Evolutionary conservation across 371 early-diverging fungal genomes (phyloP), one percentile per base, ranked within the genome.

Genomic region (Actinomortierella ambigua): DNA sequence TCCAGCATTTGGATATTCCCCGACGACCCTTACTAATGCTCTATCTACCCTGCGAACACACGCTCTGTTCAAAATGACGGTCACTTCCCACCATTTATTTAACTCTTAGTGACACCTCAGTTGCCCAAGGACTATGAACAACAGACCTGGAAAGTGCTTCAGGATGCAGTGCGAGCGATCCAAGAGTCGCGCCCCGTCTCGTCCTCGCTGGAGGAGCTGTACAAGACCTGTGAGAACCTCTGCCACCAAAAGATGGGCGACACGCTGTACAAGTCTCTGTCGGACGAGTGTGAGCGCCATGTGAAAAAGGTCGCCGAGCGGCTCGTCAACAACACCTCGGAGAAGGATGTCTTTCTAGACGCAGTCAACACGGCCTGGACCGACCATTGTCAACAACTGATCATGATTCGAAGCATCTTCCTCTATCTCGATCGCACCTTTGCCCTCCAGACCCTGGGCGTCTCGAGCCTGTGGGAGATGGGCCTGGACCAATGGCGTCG

Each of bases 391-490:
- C 81, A 83, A 66, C 85, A 88, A 76, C 63, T 91, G 85, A 79
- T 80, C 17, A 83, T 89, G 75, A 90, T 95, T 39, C 80, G 92
- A 26, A 91, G 88, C 65, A 85, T 97, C 14, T 95, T 96, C 69
- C 84, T 95, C 65, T 95, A 95, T 63, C 79, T 97, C 42, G 97
- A 97, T 78, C 89, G 97, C 48, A 90, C 93, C 3, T 95, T 92
- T 70, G 88, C 93, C 6, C 78, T 95, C 23, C 90, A 92, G 40
- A 85, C 86, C 0, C 75, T 90, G 15, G 81, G 85, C 9, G 70
- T 87, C 24, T 64, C 82, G 42, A 90, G 92, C 3, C 70, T 97
- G 27, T 91, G 94, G 88, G 91, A 91, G 27, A 84, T 94, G 86
- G 93, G 93, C 0, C 73, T 93, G 66, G 81, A 85, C 17, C 75